These are phyloP conservation scores for Steccherinum ochraceum DNA, from an alignment of 768 basidiomycete genomes.

Conservation along the genomic window DNA sequence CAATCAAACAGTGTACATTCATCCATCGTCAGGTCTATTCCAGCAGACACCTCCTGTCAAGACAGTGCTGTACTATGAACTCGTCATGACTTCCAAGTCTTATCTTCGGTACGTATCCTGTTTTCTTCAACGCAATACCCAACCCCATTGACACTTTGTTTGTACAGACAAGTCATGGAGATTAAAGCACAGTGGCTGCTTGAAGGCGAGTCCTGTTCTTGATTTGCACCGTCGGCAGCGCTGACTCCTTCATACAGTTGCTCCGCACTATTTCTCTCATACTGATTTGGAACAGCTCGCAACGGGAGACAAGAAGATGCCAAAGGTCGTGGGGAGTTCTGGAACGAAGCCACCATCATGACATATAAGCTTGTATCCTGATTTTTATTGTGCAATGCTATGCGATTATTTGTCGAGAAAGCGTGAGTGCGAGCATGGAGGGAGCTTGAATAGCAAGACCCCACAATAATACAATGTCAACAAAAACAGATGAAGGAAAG, in stretches of 20 bases:
- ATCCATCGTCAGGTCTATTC: constrained; percentile 93
- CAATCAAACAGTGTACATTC: constrained; percentile 93
- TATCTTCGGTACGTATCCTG: constrained; percentile 66
- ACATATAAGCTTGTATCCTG: background rate
- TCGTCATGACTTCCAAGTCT: constrained; percentile 96
- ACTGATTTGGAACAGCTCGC: constrained; percentile 77
- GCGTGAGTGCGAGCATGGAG: background rate
- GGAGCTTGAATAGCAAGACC: background rate
- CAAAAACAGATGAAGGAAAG: background rate
- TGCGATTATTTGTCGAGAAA: background rate
- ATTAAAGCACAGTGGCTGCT: constrained; percentile 94
- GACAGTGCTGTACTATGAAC: constrained; percentile 89
- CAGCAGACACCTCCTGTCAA: constrained; percentile 92
- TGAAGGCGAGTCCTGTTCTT: constrained; percentile 55
- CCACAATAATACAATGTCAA: background rate
- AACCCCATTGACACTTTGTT: background rate
- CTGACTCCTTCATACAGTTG: constrained; percentile 45
- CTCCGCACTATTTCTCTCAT: constrained; percentile 93
- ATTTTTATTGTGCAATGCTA: background rate
- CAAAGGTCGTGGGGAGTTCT: constrained; percentile 54
- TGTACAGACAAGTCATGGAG: constrained; percentile 85
- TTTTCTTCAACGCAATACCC: background rate
- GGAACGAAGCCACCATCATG: constrained; percentile 11
- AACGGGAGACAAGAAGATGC: constrained; percentile 88
- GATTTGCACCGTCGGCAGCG: background rate